Evolutionary conservation across 805 yeast species (phyloP).

Genomic region (Yamadazyma insecticola): DNA sequence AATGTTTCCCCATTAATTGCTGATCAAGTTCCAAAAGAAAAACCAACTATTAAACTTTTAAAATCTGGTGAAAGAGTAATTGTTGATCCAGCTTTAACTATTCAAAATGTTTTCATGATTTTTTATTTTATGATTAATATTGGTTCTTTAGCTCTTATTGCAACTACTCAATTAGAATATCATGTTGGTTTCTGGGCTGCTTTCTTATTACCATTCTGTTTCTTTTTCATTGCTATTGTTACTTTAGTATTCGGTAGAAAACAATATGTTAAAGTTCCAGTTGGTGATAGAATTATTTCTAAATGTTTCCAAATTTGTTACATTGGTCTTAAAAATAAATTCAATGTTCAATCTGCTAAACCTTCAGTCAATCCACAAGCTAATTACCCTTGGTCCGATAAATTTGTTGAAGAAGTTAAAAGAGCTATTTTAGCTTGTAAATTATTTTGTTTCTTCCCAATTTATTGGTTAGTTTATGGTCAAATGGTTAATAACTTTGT

Average conservation of each 20-base stretch:
- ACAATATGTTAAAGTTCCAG: constrained; percentile 54
- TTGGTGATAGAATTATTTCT: constrained; percentile 57
- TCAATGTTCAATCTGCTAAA: constrained; percentile 51
- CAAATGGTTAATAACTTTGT: constrained; percentile 72
- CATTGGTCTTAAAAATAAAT: constrained; percentile 43
- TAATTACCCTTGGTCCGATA: constrained; percentile 57
- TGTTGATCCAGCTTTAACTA: constrained; percentile 62
- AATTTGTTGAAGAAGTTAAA: constrained; percentile 67
- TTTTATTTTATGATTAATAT: constrained; percentile 74
- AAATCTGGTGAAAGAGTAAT: constrained; percentile 38
- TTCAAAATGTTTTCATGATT: constrained; percentile 70
- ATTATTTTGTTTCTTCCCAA: constrained; percentile 65
- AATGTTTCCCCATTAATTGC: constrained; percentile 74
- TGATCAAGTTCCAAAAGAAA: constrained; percentile 46
- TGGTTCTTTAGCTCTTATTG: constrained; percentile 71
- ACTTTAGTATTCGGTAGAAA: constrained; percentile 53
- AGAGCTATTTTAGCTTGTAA: constrained; percentile 68
- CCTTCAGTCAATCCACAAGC: constrained; percentile 50
- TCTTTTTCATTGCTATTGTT: constrained; percentile 49
- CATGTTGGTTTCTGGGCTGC: constrained; percentile 73
- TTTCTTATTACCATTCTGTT: constrained; percentile 61
- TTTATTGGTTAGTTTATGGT: constrained; percentile 68
- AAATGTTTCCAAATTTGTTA: constrained; percentile 43
- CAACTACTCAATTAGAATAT: constrained; percentile 68
- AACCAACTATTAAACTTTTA: constrained; percentile 33